Base-by-base conservation (phyloP, 129 eudicot genomes). In the Pseudognaphalium luteoalbum region DNA sequence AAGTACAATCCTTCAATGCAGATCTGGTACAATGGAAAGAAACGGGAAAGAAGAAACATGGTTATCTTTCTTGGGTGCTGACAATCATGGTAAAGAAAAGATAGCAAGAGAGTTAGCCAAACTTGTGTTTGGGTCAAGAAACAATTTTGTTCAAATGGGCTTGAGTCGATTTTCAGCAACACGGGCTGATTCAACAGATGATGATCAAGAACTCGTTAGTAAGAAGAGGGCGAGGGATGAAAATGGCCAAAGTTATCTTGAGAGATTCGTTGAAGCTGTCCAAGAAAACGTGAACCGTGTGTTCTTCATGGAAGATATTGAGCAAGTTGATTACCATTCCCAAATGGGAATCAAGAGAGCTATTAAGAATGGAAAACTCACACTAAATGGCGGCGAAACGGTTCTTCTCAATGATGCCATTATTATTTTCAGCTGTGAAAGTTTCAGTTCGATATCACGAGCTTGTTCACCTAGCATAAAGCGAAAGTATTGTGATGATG, bases 161-260 rank as follows among this genome's bases (percentile, higher is more conserved):
- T 57, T 85, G 7, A 87, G 96, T 69, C 66, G 79, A 35, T 92
- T 89, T 68, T 87, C 94, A 51, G 69, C 89, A 61, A 83, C 86
- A 35, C 77, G 81, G 68, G 83, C 83, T 11, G 94, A 88, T 70
- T 84, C 86, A 6, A 85, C 80, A 3, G 80, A 80, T 8, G 80
- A 80, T 14, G 90, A 82, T 70, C 88, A 84, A 75, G 90, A 85
- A 71, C 75, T 81, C 29, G 74, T 68, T 67, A 83, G 83, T 19
- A 86, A 78, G 75, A 91, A 91, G 77, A 87, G 97, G 79, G 79
- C 81, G 21, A 83, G 97, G 76, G 82, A 87, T 5, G 97, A 87
- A 63, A 71, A 78, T 3, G 91, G 91, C 6, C 71, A 54, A 33
- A 87, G 86, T 60, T 83, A 79, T 72, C 73, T 85, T 19, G 90